Base-by-base conservation (phyloP, 495 filamentous ascomycete genomes). In the Coniosporium apollinis region DNA sequence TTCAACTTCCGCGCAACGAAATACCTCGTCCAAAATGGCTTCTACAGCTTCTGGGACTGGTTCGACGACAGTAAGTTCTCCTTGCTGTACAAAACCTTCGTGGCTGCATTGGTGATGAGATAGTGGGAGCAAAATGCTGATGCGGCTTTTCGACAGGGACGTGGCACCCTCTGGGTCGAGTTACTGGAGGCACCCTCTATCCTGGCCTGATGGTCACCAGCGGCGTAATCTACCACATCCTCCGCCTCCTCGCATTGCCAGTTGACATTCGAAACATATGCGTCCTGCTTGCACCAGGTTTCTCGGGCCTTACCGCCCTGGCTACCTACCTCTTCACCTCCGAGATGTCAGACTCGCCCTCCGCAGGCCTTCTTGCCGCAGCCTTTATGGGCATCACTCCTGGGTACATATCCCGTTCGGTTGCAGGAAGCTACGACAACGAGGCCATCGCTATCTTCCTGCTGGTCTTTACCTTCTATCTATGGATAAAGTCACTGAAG, bases 41-140 rank as follows among this genome's bases (percentile, higher is more conserved):
- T 99, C 61, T 91, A 94, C 57, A 82, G 78, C 56, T 99, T 99
- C 55, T 99, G 91, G 91, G 87, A 99, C 60, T 99, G 91, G 91
- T 99, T 99, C 53, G 91, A 99, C 63, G 91, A 99, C 67, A 77
- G 89, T 81, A 69, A 31, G 74, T 59, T 43, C 10, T 18, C 14
- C 37, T 10, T 43, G 19, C 8, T 31, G 16, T 33, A 8, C 14
- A 36, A 44, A 49, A 82, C 78, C 76, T 65, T 96, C 91, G 72
- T 99, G 91, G 91, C 89, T 96, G 62, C 91, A 91, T 41, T 78
- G 96, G 39, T 91, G 91, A 39, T 82, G 91, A 62, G 91, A 96
- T 48, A 99, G 91, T 39, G 91, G 91, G 59, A 91, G 91, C 49
- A 99, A n/a, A n/a, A n/a, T n/a, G n/a, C n/a, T n/a, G n/a, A n/a